phyloP scores from a whole-genome alignment of 1,139 yeast genomes.

The Scheffersomyces segobiensis region DNA sequence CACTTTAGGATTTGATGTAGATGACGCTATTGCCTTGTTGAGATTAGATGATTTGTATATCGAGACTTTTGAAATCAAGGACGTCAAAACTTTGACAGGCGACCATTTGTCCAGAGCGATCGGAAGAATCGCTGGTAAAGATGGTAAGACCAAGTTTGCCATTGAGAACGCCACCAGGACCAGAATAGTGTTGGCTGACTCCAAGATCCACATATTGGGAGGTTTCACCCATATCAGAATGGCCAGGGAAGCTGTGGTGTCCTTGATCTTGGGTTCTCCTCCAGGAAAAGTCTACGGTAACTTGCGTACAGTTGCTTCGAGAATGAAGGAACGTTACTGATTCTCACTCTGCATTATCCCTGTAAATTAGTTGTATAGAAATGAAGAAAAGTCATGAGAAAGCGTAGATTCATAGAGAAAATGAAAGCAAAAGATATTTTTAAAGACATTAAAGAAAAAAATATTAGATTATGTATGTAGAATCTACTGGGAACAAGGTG shows the following conservation, averaged over 20 bases:
- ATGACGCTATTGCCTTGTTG: conserved; percentile 92
- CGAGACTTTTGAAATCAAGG: conserved; percentile 95
- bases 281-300: conserved; percentile 98
- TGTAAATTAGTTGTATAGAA: neutral
- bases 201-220: conserved; percentile 93
- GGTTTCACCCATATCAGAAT: conserved; percentile 96
- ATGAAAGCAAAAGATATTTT: neutral
- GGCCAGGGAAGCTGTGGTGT: conserved; percentile 96
- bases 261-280: conserved; percentile 94
- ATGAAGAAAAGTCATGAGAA: neutral
- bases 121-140: conserved; percentile 99
- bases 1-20: conserved; percentile 92
- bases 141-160: conserved; percentile 97
- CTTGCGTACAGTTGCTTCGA: conserved; percentile 92
- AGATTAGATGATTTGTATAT: conserved; percentile 94
- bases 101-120: conserved; percentile 98
- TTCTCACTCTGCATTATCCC: neutral
- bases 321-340: conserved; percentile 94
- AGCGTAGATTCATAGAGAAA: neutral
- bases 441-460: neutral
- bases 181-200: conserved; percentile 94
- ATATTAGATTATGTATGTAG: neutral
- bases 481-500: neutral
- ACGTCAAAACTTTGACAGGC: conserved; percentile 91
- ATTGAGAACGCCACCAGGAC: conserved; percentile 98